Evolutionary conservation across 192 early-diverging fungal species (phyloP).

Genomic region (Fimicolochytrium jonesii): DNA sequence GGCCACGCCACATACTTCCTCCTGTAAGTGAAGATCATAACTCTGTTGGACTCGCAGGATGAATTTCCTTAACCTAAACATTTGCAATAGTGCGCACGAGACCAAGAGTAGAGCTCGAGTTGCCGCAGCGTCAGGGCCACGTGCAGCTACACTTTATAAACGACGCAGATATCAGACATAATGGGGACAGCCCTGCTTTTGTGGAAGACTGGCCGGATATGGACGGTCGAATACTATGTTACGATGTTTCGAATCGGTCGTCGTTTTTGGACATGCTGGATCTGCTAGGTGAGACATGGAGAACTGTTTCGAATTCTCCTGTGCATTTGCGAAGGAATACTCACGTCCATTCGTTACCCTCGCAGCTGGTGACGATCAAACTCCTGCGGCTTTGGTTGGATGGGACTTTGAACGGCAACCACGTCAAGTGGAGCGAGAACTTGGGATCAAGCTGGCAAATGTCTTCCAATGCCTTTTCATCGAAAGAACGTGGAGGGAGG

Average conservation of each 20-base stretch:
- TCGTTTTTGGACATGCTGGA: conserved; percentile 31
- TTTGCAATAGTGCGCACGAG: too few species aligned
- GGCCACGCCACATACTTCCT: too few species aligned
- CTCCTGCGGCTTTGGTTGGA: conserved; percentile 20
- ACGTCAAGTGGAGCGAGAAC: conserved; percentile 32
- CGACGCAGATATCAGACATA: too few species aligned
- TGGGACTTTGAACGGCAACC: conserved; percentile 9
- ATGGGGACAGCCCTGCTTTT: too few species aligned
- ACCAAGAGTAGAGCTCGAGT: too few species aligned
- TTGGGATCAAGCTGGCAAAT: conserved; percentile 23
- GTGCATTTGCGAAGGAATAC: neutral
- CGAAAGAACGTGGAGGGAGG: conserved; percentile 1
- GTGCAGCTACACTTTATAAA: too few species aligned
- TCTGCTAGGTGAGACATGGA: conserved; percentile 21
- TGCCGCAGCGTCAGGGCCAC: too few species aligned
- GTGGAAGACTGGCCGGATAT: too few species aligned
- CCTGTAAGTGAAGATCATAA: too few species aligned
- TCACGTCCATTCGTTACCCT: neutral
- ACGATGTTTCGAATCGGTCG: conserved; percentile 25
- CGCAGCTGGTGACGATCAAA: conserved; percentile 14
- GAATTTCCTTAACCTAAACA: too few species aligned
- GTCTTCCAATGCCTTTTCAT: conserved; percentile 27
- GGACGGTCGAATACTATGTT: conserved; percentile 30
- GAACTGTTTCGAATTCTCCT: neutral
- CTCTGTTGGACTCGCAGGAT: too few species aligned